A percentile compares a stretch with the other conserved stretches of the same genome.
These are phyloP conservation scores for Glycine latifolia DNA, from an alignment of 306 rosid species.

Conservation along the genomic window DNA sequence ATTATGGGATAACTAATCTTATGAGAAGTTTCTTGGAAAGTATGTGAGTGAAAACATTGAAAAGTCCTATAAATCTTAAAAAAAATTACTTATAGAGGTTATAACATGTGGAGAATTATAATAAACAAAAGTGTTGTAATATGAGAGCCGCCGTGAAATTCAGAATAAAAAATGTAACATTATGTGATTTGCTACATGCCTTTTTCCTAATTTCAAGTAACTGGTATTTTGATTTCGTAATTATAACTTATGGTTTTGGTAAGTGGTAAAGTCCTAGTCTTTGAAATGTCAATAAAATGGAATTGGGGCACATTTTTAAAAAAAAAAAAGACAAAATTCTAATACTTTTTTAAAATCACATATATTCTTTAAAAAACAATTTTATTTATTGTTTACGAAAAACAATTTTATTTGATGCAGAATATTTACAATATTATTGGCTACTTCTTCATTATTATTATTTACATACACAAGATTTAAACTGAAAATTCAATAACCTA, in stretches of 20 bases:
- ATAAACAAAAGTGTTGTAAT: too few relatives aligned
- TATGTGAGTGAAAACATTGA: too few relatives aligned
- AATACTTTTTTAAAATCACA: background rate
- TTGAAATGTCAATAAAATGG: background rate
- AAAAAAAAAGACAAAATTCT: too few relatives aligned
- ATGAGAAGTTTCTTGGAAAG: too few relatives aligned
- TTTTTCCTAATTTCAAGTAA: constrained; percentile 26
- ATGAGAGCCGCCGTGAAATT: too few relatives aligned
- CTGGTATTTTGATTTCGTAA: background rate
- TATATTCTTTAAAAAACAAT: background rate
- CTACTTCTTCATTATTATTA: background rate
- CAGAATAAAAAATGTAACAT: too few relatives aligned
- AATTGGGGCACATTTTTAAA: background rate
- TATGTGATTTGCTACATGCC: background rate
- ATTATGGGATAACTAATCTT: too few relatives aligned
- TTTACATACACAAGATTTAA: background rate
- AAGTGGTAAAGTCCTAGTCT: background rate
- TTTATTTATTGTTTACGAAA: background rate
- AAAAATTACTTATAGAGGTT: too few relatives aligned
- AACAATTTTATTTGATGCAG: too few relatives aligned
- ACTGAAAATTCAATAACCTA: background rate
- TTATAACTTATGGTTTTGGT: background rate
- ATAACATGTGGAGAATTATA: too few relatives aligned
- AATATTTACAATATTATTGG: background rate
- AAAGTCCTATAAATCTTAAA: too few relatives aligned